Conservation (phyloP, 2,329 filamentous ascomycete species). For the Xylaria sp. region DNA sequence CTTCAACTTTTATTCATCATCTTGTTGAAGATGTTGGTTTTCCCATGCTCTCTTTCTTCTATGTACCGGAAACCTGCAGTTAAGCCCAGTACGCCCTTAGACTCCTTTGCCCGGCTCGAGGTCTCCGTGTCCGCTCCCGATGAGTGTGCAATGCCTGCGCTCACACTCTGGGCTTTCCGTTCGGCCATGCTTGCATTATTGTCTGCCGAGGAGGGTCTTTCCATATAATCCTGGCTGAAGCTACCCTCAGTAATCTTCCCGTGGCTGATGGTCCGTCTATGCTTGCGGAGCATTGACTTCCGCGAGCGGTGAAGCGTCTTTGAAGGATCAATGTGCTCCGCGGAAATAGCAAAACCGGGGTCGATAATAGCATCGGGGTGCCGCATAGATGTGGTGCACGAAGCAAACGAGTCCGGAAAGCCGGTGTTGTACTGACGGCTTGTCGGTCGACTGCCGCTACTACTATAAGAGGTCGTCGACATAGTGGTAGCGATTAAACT, state of each 20-base stretch:
- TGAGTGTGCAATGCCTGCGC: slow-evolving; percentile 31
- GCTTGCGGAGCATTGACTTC: slow-evolving; percentile 58
- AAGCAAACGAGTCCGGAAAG: slow-evolving; percentile 49
- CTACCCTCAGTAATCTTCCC: slow-evolving; percentile 55
- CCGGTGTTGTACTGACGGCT: slow-evolving; percentile 49
- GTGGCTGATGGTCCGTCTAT: slow-evolving; percentile 59
- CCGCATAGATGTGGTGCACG: slow-evolving; percentile 67
- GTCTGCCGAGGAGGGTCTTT: slow-evolving; percentile 32
- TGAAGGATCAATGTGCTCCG: slow-evolving; percentile 61
- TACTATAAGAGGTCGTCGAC: slow-evolving; percentile 42
- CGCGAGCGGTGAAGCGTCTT: slow-evolving; percentile 56
- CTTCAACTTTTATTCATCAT: slow-evolving; percentile 41
- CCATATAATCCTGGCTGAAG: slow-evolving; percentile 49
- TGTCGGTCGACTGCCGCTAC: slow-evolving; percentile 44
- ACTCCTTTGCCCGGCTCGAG: slow-evolving; percentile 41
- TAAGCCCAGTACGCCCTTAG: slow-evolving; percentile 9
- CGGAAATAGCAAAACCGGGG: slow-evolving; percentile 65
- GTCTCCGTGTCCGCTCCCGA: slow-evolving; percentile 55
- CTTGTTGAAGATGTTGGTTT: slow-evolving; percentile 41
- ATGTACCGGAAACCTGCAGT: slow-evolving; percentile 38
- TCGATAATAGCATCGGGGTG: slow-evolving; percentile 70
- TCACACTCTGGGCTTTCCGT: slow-evolving; percentile 33
- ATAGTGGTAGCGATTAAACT: slow-evolving; percentile 39
- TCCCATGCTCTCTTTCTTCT: slow-evolving; percentile 36
- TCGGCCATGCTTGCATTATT: slow-evolving; percentile 39